Conservation (phyloP, 2,329 filamentous ascomycete species). For the Bipolaris bicolor region DNA sequence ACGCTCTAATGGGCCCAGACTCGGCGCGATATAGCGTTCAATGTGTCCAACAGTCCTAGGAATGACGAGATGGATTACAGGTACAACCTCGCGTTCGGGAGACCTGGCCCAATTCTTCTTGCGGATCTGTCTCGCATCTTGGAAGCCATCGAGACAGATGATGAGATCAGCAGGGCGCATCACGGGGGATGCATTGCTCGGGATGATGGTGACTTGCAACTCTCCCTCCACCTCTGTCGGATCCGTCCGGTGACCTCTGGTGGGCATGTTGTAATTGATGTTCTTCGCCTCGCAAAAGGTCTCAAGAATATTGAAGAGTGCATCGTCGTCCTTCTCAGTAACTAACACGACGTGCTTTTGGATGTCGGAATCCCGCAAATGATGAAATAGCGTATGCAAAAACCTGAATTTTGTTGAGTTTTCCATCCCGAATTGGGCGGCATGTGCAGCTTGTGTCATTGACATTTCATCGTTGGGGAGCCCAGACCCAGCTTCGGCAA, state of each 20-base stretch:
- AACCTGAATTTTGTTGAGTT: conserved; percentile 46
- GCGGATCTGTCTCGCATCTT: conserved; percentile 32
- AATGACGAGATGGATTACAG: conserved; percentile 50
- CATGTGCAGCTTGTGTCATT: conserved; percentile 26
- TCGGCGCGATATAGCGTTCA: conserved; percentile 46
- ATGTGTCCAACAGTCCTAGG: conserved; percentile 54
- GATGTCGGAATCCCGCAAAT: conserved; percentile 21
- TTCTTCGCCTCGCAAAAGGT: conserved; percentile 32
- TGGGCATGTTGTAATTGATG: conserved; percentile 36
- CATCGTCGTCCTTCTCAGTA: conserved; percentile 28
- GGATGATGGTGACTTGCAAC: conserved; percentile 47
- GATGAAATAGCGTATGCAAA: conserved; percentile 30
- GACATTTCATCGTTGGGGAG: conserved; percentile 13
- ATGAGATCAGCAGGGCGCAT: conserved; percentile 46
- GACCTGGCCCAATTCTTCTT: conserved; percentile 34
- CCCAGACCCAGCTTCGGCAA: conserved; percentile 25
- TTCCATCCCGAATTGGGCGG: conserved; percentile 35
- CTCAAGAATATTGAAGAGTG: conserved; percentile 35
- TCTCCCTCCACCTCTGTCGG: conserved; percentile 16
- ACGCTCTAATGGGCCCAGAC: conserved; percentile 25
- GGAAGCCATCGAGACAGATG: conserved; percentile 49
- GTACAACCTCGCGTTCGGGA: conserved; percentile 24
- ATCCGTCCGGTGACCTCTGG: conserved; percentile 19
- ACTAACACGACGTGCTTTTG: conserved; percentile 40
- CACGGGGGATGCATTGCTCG: conserved; percentile 28